Conservation (phyloP, 2,329 filamentous ascomycete species). For the Trichoderma aggressivum region DNA sequence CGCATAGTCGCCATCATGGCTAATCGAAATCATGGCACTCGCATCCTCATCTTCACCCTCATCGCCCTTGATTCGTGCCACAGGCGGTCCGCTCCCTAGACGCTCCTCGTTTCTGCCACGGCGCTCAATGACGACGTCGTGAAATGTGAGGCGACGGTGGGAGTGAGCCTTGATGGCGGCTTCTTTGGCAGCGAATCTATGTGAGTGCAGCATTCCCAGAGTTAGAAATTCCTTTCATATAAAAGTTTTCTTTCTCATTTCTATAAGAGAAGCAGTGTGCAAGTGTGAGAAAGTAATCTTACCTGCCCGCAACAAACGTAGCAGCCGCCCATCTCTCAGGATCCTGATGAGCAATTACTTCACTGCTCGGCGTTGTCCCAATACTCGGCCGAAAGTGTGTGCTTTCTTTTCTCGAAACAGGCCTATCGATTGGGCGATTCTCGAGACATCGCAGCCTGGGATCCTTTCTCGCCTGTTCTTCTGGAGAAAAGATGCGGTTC, state of each 20-base stretch:
- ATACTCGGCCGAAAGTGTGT: neutral
- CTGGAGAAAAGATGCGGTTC: conserved; percentile 43
- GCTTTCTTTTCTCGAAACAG: neutral
- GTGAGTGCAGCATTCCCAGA: neutral
- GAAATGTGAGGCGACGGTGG: conserved; percentile 56
- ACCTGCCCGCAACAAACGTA: conserved; percentile 38
- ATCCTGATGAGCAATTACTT: conserved; percentile 16
- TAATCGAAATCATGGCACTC: conserved; percentile 72
- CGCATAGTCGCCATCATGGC: conserved; percentile 82
- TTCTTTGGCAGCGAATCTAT: conserved; percentile 69
- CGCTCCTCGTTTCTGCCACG: conserved; percentile 25
- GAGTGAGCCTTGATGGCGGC: conserved; percentile 70
- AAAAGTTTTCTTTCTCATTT: neutral
- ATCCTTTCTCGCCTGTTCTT: conserved; percentile 31
- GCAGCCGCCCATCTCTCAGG: conserved; percentile 35
- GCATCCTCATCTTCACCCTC: conserved; percentile 38
- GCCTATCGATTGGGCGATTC: neutral
- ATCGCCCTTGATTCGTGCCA: conserved; percentile 40
- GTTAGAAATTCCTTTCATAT: neutral
- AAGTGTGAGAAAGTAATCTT: neutral
- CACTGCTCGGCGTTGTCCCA: neutral
- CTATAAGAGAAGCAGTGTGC: neutral
- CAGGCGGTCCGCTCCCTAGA: conserved; percentile 41
- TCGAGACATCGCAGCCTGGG: conserved; percentile 20
- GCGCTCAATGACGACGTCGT: conserved; percentile 53